Evolutionary conservation across 2,329 filamentous ascomycete species (phyloP).

Genomic region (Penicillium sp.): DNA sequence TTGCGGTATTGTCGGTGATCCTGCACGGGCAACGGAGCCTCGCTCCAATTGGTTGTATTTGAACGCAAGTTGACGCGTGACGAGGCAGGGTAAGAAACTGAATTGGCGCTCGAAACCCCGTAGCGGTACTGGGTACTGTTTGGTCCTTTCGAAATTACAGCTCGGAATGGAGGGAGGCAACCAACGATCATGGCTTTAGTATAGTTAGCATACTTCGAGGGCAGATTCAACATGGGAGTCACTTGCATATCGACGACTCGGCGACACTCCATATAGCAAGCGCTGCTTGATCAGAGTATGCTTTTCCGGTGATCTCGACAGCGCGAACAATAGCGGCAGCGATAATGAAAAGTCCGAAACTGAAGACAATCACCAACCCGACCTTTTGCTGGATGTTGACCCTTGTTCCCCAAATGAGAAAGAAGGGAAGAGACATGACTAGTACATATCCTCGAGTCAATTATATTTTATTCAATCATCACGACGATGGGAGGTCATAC

Average conservation of each 20-base stretch:
- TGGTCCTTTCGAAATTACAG: constrained; percentile 9
- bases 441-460: not conserved
- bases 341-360: constrained; percentile 25
- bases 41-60: not conserved
- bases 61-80: not conserved
- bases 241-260: constrained; percentile 19
- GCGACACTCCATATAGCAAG: constrained; percentile 20
- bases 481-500: constrained; percentile 7
- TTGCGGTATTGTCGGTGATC: not conserved
- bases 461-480: not conserved
- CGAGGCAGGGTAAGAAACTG: not conserved
- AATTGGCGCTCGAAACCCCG: not conserved
- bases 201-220: not conserved
- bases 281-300: constrained; percentile 17
- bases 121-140: not conserved
- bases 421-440: constrained; percentile 33
- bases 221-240: not conserved
- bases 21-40: not conserved
- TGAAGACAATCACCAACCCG: constrained; percentile 28
- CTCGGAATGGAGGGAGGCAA: constrained; percentile 19
- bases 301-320: constrained; percentile 21
- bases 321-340: constrained; percentile 27
- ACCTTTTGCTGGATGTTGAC: constrained; percentile 30
- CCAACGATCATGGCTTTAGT: constrained; percentile 17
- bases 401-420: constrained; percentile 27